These are phyloP conservation scores for Neospermospora avenae DNA, from an alignment of 2,329 filamentous ascomycete species.

Conservation along the genomic window DNA sequence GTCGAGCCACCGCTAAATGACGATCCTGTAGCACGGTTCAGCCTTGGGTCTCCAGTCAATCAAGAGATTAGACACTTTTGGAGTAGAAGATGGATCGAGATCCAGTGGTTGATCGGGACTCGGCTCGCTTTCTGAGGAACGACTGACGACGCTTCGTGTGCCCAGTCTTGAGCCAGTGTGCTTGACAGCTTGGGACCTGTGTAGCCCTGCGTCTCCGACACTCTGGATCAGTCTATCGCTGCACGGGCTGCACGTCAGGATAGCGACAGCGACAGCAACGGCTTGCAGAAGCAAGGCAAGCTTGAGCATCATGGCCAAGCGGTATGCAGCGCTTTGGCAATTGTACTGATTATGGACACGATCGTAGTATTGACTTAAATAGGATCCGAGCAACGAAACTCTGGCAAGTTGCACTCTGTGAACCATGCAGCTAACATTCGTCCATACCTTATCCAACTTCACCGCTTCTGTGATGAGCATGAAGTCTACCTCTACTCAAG, in stretches of 20 bases:
- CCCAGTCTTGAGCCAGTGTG: background rate
- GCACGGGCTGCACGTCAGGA: background rate
- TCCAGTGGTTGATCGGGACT: background rate
- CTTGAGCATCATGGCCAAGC: background rate
- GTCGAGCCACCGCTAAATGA: constrained; percentile 6
- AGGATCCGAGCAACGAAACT: too few species aligned
- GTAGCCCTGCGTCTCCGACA: background rate
- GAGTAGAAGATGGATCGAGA: constrained; percentile 1
- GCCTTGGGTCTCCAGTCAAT: background rate
- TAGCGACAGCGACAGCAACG: background rate
- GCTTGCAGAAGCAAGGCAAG: too few species aligned
- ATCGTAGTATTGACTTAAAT: too few species aligned
- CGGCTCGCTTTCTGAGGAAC: background rate
- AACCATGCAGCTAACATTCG: too few species aligned
- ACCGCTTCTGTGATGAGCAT: too few species aligned
- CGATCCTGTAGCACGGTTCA: constrained; percentile 1
- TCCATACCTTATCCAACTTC: too few species aligned
- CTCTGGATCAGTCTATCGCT: background rate
- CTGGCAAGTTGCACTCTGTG: too few species aligned
- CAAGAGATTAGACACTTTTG: background rate
- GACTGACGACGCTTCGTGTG: background rate
- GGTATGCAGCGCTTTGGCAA: too few species aligned
- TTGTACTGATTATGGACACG: too few species aligned
- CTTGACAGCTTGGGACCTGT: background rate
- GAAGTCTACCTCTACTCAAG: too few species aligned